Conservation (phyloP, 2,329 filamentous ascomycete genomes). For the Phaeophleospora eucalypticola region DNA sequence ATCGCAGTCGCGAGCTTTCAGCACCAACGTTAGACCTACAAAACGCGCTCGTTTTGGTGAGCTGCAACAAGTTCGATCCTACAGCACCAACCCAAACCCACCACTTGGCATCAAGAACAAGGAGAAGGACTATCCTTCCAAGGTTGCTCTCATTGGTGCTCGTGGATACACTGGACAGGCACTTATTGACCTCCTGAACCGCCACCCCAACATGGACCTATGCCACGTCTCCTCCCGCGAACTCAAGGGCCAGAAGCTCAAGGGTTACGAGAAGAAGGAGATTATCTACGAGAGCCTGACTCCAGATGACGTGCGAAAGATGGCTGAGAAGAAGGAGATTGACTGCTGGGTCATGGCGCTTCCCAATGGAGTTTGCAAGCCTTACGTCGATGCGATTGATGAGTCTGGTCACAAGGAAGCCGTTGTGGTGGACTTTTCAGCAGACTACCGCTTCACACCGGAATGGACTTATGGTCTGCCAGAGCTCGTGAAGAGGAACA, state of each 20-base stretch:
- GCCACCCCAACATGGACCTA: slow-evolving; percentile 85
- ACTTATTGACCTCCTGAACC: slow-evolving; percentile 79
- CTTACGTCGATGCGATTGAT: slow-evolving; percentile 84
- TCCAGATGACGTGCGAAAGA: slow-evolving; percentile 77
- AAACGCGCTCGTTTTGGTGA: slow-evolving; percentile 11
- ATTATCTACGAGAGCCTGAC: slow-evolving; percentile 89
- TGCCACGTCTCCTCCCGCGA: slow-evolving; percentile 91
- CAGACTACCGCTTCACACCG: slow-evolving; percentile 86
- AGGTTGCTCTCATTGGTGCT: slow-evolving; percentile 82
- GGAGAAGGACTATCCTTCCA: slow-evolving; percentile 72
- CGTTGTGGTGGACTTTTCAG: slow-evolving; percentile 89
- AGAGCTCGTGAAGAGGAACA: slow-evolving; percentile 72
- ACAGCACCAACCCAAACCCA: slow-evolving; percentile 80
- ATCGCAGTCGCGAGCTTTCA: slow-evolving; percentile 65
- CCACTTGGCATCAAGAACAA: slow-evolving; percentile 84
- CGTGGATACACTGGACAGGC: slow-evolving; percentile 93
- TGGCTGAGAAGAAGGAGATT: slow-evolving; percentile 78
- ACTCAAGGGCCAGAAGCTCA: slow-evolving; percentile 76
- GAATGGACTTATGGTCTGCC: slow-evolving; percentile 88
- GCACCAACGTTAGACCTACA: slow-evolving; percentile 49
- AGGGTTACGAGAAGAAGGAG: slow-evolving; percentile 86
- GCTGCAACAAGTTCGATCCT: slow-evolving; percentile 32
- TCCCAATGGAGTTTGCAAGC: slow-evolving; percentile 90
- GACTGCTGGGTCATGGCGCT: slow-evolving; percentile 98
- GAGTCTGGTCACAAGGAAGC: slow-evolving; percentile 62